These are phyloP conservation scores for Backusella tarrabulga DNA, from an alignment of 192 early-diverging fungal species.

Conservation along the genomic window DNA sequence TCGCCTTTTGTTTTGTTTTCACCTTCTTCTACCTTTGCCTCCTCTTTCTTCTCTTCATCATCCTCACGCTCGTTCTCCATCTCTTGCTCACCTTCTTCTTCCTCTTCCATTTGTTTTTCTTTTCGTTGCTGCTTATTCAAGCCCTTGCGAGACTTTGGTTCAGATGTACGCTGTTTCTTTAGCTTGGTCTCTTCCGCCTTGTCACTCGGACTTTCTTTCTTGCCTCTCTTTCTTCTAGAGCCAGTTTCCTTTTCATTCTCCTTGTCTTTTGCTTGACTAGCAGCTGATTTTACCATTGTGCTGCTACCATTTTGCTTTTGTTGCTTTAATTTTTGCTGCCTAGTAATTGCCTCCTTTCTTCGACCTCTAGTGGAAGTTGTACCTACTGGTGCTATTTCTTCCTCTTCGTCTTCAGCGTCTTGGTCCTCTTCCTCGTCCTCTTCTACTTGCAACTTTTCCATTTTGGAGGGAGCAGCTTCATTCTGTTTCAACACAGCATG, in stretches of 20 bases:
- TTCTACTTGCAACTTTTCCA: background rate
- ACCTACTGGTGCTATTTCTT: background rate
- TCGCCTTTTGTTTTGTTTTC: slow-evolving; percentile 26
- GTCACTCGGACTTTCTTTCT: background rate
- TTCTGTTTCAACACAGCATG: background rate
- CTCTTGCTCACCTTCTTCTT: background rate
- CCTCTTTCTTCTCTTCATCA: slow-evolving; percentile 3
- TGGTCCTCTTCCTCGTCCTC: background rate
- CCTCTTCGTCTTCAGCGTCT: background rate
- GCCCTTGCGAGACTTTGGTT: background rate
- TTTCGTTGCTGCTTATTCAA: background rate
- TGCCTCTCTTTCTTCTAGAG: background rate
- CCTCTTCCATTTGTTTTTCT: background rate
- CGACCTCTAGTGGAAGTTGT: background rate
- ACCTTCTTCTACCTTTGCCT: slow-evolving; percentile 15
- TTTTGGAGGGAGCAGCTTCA: background rate
- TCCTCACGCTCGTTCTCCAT: slow-evolving; percentile 3
- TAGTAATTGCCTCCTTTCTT: background rate
- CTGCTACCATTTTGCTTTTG: background rate
- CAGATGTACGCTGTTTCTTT: background rate
- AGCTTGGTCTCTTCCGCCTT: background rate
- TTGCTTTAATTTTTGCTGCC: background rate
- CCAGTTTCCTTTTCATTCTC: background rate
- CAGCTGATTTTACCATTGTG: background rate
- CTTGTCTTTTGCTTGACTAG: background rate